Percentiles rank a stretch among this genome's conserved stretches.
phyloP scores from a whole-genome alignment of 2,329 filamentous ascomycete species.

The Myotisia sp. region DNA sequence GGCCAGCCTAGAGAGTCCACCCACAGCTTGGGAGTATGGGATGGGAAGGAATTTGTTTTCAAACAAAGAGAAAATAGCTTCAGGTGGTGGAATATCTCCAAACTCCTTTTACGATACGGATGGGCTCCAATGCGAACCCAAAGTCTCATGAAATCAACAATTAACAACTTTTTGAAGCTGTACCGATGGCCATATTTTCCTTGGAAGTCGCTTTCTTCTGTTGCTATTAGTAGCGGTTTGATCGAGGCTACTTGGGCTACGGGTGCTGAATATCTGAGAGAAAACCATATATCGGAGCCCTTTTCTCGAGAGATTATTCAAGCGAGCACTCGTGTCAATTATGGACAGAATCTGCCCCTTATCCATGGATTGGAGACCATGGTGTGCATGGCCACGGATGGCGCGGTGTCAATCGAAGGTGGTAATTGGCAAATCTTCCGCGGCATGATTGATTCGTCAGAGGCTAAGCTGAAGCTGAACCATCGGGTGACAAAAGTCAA shows the following conservation, averaged over 20 bases:
- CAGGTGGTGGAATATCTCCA: slow-evolving; percentile 66
- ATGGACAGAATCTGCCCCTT: slow-evolving; percentile 70
- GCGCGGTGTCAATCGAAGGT: slow-evolving; percentile 61
- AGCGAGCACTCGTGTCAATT: slow-evolving; percentile 84
- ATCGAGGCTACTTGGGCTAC: slow-evolving; percentile 52
- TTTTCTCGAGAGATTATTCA: slow-evolving; percentile 78
- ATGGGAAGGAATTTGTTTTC: slow-evolving; percentile 62
- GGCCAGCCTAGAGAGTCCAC: slow-evolving; percentile 32
- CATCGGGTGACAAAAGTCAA: slow-evolving; percentile 51
- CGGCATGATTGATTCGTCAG: slow-evolving; percentile 56
- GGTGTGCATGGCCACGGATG: slow-evolving; percentile 81
- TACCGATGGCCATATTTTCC: slow-evolving; percentile 76
- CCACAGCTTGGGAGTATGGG: slow-evolving; percentile 63
- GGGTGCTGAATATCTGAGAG: slow-evolving; percentile 55
- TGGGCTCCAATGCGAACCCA: slow-evolving; percentile 59
- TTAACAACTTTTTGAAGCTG: slow-evolving; percentile 61
- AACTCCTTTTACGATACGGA: slow-evolving; percentile 76
- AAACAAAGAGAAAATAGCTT: slow-evolving; percentile 44
- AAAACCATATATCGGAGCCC: slow-evolving; percentile 49
- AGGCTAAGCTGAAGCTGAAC: slow-evolving; percentile 49
- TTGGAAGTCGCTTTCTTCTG: slow-evolving; percentile 59
- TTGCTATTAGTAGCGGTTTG: slow-evolving; percentile 53
- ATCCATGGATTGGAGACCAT: slow-evolving; percentile 86
- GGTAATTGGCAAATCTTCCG: slow-evolving; percentile 94
- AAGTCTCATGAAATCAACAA: slow-evolving; percentile 54